Conservation (phyloP, 192 early-diverging fungal species). For the Coemansia sp. region DNA sequence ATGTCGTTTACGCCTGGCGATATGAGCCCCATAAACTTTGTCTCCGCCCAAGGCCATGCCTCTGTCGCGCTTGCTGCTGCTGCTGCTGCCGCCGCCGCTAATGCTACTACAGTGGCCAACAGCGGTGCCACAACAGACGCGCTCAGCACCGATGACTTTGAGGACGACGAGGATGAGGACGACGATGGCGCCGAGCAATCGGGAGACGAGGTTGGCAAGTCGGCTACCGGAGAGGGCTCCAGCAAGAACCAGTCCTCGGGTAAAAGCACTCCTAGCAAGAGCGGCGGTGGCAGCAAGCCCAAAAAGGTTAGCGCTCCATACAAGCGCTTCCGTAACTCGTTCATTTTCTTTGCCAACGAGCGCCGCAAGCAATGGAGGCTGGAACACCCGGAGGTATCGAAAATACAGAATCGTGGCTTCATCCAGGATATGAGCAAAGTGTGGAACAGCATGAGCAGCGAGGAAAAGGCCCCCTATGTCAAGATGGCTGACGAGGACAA, state of each 20-base stretch:
- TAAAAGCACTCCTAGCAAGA: background rate
- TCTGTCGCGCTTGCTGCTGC: background rate
- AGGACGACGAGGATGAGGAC: slow-evolving; percentile 23
- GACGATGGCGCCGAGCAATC: slow-evolving; percentile 16
- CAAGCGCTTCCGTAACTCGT: slow-evolving; percentile 51
- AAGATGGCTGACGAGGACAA: slow-evolving; percentile 48
- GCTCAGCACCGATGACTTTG: slow-evolving; percentile 3
- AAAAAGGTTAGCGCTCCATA: slow-evolving; percentile 19
- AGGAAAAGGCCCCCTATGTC: slow-evolving; percentile 37
- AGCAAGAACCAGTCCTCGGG: background rate
- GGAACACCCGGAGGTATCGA: slow-evolving; percentile 26
- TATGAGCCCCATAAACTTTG: slow-evolving; percentile 1
- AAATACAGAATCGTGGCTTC: slow-evolving; percentile 46
- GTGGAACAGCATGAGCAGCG: slow-evolving; percentile 36
- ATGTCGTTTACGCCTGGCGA: slow-evolving; percentile 1
- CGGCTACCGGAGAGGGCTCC: too few relatives aligned
- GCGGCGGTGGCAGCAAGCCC: slow-evolving; percentile 5
- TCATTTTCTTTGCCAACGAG: slow-evolving; percentile 52
- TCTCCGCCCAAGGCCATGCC: background rate
- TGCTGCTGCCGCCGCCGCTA: background rate
- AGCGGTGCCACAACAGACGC: slow-evolving; percentile 3
- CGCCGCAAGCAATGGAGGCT: slow-evolving; percentile 34
- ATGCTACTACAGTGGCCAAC: background rate
- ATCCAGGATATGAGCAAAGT: slow-evolving; percentile 48
- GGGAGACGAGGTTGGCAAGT: slow-evolving; percentile 2